Conservation (phyloP, 1,284 basidiomycete genomes). For the Sphagnurus paluster region DNA sequence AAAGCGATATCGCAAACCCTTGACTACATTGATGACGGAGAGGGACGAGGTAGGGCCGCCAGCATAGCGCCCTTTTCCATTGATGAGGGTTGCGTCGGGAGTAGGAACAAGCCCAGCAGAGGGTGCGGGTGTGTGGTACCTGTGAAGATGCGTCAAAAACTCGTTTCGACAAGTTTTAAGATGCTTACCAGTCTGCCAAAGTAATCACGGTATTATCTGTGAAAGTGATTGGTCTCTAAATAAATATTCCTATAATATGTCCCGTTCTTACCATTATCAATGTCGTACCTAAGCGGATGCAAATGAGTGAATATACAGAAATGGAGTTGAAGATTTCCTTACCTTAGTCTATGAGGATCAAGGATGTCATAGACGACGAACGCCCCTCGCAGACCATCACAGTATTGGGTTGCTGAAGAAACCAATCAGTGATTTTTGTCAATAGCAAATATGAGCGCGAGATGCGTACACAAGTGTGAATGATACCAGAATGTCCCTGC, state of each 20-base stretch:
- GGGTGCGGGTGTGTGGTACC: conserved; percentile 25
- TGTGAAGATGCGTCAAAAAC: no score
- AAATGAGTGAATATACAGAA: not conserved
- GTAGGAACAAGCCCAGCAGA: conserved; percentile 13
- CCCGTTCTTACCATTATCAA: no score
- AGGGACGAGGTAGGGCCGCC: conserved; percentile 28
- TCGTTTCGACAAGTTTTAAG: not conserved
- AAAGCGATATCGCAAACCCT: conserved; percentile 45
- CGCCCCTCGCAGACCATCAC: conserved; percentile 42
- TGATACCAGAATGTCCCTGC: conserved; percentile 49
- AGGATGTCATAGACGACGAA: conserved; percentile 42
- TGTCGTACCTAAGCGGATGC: conserved; percentile 23
- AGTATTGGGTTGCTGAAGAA: conserved; percentile 26
- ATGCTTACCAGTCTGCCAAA: conserved; percentile 35
- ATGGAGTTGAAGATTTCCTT: conserved; percentile 8
- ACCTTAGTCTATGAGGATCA: conserved; percentile 36
- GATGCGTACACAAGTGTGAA: conserved; percentile 28
- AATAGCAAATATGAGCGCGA: not conserved
- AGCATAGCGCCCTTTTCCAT: conserved; percentile 37
- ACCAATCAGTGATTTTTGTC: no score
- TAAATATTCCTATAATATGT: no score
- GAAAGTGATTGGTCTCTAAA: no score
- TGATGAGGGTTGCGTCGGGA: conserved; percentile 35
- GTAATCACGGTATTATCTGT: conserved; percentile 38
- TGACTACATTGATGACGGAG: conserved; percentile 30